Conservation (phyloP, 495 filamentous ascomycete genomes). For the Cetradonia linearis region DNA sequence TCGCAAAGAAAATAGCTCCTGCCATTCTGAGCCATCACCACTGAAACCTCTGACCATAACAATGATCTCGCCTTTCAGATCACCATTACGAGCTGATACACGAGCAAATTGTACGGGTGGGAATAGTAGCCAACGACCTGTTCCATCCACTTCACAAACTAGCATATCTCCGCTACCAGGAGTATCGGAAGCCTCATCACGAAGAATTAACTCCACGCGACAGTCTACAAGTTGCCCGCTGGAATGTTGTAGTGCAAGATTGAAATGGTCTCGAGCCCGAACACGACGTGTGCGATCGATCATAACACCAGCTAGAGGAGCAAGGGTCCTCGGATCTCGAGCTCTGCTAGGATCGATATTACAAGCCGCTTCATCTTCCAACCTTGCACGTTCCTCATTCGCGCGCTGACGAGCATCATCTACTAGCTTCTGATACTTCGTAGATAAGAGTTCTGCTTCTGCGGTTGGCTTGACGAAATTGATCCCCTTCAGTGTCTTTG, state of each 20-base stretch:
- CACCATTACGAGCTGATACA: conserved; percentile 73
- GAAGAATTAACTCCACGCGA: conserved; percentile 74
- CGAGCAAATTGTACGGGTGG: conserved; percentile 60
- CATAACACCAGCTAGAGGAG: conserved; percentile 53
- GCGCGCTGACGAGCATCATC: conserved; percentile 64
- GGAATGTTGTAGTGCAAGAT: conserved; percentile 75
- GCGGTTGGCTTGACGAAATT: conserved; percentile 46
- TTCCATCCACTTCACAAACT: conserved; percentile 73
- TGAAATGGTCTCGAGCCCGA: conserved; percentile 79
- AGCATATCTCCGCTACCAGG: conserved; percentile 65
- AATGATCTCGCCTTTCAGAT: conserved; percentile 57
- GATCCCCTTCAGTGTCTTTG: conserved; percentile 69
- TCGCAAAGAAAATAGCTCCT: conserved; percentile 64
- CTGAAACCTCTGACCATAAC: conserved; percentile 65
- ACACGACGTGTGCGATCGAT: conserved; percentile 69
- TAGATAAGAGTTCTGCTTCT: conserved; percentile 46
- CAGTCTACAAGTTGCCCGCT: conserved; percentile 82
- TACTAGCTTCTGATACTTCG: conserved; percentile 59
- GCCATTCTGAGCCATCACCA: conserved; percentile 46
- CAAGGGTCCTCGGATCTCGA: conserved; percentile 67
- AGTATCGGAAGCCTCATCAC: conserved; percentile 59
- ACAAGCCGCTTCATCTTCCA: conserved; percentile 83
- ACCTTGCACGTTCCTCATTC: conserved; percentile 73
- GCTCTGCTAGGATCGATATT: conserved; percentile 69
- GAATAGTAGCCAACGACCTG: conserved; percentile 78